Evolutionary conservation across 1,139 yeast species (phyloP).

Genomic region (Hyphopichia burtonii): DNA sequence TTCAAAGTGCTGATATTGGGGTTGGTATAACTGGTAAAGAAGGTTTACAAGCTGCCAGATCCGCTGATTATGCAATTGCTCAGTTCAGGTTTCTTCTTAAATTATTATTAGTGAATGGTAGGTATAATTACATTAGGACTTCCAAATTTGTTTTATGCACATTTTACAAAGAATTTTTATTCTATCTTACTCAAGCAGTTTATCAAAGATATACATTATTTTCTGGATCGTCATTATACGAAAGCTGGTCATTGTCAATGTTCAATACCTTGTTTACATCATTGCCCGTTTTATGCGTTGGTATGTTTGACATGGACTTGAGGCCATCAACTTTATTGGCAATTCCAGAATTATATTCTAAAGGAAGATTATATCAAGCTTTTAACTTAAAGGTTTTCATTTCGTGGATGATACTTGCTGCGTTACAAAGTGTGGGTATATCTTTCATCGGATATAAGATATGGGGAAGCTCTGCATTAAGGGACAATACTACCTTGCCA

Average conservation of each 20-base stretch:
- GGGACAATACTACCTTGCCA: constrained; percentile 79
- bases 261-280: constrained; percentile 94
- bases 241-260: constrained; percentile 96
- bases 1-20: constrained; percentile 97
- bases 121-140: constrained; percentile 91
- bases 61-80: constrained; percentile 94
- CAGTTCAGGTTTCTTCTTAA: constrained; percentile 86
- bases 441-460: constrained; percentile 65
- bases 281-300: constrained; percentile 84
- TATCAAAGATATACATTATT: constrained; percentile 86
- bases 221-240: constrained; percentile 91
- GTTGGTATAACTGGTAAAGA: constrained; percentile 96
- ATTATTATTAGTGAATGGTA: constrained; percentile 86
- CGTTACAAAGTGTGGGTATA: constrained; percentile 68
- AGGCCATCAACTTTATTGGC: constrained; percentile 86
- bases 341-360: constrained; percentile 83
- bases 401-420: constrained; percentile 78
- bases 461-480: constrained; percentile 66
- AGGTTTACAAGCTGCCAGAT: constrained; percentile 93
- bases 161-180: constrained; percentile 88
- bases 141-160: constrained; percentile 91
- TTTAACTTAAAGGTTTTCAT: constrained; percentile 71
- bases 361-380: constrained; percentile 73
- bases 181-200: constrained; percentile 83
- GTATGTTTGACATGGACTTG: constrained; percentile 93